These are phyloP conservation scores for Poa pratensis DNA, from an alignment of 176 grass and related monocot genomes.

Conservation along the genomic window DNA sequence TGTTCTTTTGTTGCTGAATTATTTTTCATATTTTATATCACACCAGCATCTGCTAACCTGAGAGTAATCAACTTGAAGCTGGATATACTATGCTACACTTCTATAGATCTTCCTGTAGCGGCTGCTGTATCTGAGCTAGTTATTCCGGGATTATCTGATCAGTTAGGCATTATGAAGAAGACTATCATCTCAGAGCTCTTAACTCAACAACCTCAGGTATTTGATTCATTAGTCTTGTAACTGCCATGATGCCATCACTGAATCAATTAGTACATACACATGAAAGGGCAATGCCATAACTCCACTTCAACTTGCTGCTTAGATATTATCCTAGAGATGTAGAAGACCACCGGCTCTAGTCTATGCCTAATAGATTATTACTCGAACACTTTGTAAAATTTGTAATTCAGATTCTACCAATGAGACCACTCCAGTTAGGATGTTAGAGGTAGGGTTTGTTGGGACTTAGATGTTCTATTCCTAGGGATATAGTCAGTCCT, in stretches of 20 bases:
- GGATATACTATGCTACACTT: slow-evolving; percentile 82
- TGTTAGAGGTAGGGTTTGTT: not conserved
- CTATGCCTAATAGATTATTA: not conserved
- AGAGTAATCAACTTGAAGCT: slow-evolving; percentile 69
- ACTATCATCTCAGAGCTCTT: slow-evolving; percentile 52
- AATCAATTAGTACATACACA: slow-evolving; percentile 1
- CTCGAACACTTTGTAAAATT: not conserved
- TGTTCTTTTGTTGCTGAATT: slow-evolving; percentile 23
- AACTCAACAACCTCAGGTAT: slow-evolving; percentile 68
- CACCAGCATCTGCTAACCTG: slow-evolving; percentile 59
- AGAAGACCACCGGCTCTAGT: not conserved
- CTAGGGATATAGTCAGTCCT: not conserved
- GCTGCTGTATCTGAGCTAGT: slow-evolving; percentile 71
- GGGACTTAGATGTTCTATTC: not conserved
- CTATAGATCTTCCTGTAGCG: slow-evolving; percentile 60
- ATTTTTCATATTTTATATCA: slow-evolving; percentile 38
- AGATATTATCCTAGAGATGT: not conserved
- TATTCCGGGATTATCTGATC: slow-evolving; percentile 81
- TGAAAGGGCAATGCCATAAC: not conserved
- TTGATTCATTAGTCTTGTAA: slow-evolving; percentile 28
- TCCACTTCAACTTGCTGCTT: slow-evolving; percentile 19
- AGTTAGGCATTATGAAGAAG: slow-evolving; percentile 68
- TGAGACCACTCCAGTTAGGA: not conserved
- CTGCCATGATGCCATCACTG: slow-evolving; percentile 6
- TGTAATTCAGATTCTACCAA: not conserved